A percentile compares a stretch with the other conserved stretches of the same genome.
Evolutionary conservation across 179 eudicot species (phyloP).

Genomic region (Camellia oleifera): DNA sequence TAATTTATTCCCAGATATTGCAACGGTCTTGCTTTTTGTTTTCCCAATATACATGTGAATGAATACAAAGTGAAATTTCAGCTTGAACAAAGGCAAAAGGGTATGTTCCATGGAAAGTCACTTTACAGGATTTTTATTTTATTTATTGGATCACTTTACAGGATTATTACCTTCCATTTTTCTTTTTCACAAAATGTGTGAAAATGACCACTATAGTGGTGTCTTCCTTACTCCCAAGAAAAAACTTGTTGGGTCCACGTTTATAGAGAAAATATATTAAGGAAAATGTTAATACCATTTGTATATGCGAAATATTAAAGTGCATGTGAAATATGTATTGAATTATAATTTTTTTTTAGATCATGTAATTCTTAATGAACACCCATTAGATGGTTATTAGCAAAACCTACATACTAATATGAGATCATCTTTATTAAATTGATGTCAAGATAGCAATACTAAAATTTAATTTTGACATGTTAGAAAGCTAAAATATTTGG

Average conservation of each 20-base stretch:
- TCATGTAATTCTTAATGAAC: too few species aligned
- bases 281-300: too few species aligned
- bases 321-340: too few species aligned
- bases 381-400: too few species aligned
- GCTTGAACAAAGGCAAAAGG: slow-evolving; percentile 11
- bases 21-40: neutral
- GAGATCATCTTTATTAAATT: too few species aligned
- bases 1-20: too few species aligned
- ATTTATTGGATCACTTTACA: slow-evolving; percentile 18
- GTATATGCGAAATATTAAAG: too few species aligned
- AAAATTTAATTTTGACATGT: too few species aligned
- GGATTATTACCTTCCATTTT: slow-evolving; percentile 15
- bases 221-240: slow-evolving; percentile 4
- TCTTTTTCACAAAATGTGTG: slow-evolving; percentile 5
- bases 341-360: too few species aligned
- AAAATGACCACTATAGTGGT: slow-evolving; percentile 20
- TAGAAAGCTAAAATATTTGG: too few species aligned
- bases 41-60: slow-evolving; percentile 16
- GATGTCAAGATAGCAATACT: too few species aligned
- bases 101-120: slow-evolving; percentile 26
- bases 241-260: neutral
- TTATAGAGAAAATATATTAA: neutral
- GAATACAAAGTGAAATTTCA: neutral
- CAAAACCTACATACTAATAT: too few species aligned
- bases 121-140: slow-evolving; percentile 16